Percentiles rank a stretch among this genome's conserved stretches.
Evolutionary conservation across 2,329 filamentous ascomycete species (phyloP).

Genomic region (Immersiporthe knoxdaviesiana): DNA sequence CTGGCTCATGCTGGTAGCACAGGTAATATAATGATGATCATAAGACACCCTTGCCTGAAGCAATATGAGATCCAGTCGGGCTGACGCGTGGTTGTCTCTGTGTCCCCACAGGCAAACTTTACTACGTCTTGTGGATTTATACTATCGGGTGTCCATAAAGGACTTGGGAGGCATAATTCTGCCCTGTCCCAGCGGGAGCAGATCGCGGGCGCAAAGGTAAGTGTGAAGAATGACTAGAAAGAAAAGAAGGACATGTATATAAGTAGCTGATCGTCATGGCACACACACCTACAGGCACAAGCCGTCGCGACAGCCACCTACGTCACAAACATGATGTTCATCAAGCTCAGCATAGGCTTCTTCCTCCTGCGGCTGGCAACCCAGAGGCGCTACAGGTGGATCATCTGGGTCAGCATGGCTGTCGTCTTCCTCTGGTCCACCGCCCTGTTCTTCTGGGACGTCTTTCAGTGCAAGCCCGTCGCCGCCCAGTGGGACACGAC

Average conservation of each 20-base stretch:
- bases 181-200: conserved; percentile 45
- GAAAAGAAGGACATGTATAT: not conserved
- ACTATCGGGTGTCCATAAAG: conserved; percentile 45
- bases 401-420: conserved; percentile 49
- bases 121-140: conserved; percentile 53
- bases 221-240: not conserved
- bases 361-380: conserved; percentile 55
- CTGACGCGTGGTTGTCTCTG: conserved; percentile 21
- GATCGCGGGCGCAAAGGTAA: conserved; percentile 52
- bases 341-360: conserved; percentile 59
- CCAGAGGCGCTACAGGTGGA: conserved; percentile 51
- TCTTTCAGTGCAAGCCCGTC: conserved; percentile 56
- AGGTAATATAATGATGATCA: conserved; percentile 39
- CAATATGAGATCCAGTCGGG: not conserved
- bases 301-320: conserved; percentile 55
- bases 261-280: conserved; percentile 1
- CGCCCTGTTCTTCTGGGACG: conserved; percentile 55
- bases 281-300: conserved; percentile 47
- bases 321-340: conserved; percentile 58
- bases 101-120: conserved; percentile 45
- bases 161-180: conserved; percentile 52
- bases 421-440: conserved; percentile 52
- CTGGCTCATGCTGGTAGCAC: conserved; percentile 56
- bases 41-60: too few species aligned
- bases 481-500: conserved; percentile 57